These are phyloP conservation scores for Tetracladium maxilliforme DNA, from an alignment of 2,329 filamentous ascomycete species.

Conservation along the genomic window DNA sequence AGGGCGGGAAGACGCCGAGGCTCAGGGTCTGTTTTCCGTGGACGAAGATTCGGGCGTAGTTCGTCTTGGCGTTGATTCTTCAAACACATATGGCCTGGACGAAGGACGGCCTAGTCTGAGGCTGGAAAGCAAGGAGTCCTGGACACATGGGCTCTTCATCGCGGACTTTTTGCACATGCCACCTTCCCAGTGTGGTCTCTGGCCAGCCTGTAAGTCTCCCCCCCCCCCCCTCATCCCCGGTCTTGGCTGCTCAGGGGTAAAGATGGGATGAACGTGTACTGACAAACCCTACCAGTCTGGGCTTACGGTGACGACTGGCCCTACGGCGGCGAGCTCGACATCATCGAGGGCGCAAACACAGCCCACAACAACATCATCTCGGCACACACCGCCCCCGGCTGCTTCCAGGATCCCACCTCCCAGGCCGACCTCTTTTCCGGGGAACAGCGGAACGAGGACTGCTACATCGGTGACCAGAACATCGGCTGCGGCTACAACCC, in stretches of 20 bases:
- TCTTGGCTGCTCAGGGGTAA: neutral
- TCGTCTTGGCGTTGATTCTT: no score
- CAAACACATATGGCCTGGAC: no score
- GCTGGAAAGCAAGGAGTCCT: constrained; percentile 47
- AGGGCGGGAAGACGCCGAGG: no score
- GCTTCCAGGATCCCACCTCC: constrained; percentile 21
- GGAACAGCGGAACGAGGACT: constrained; percentile 22
- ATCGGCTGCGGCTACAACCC: constrained; percentile 16
- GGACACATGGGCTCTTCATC: constrained; percentile 53
- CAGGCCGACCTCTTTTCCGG: constrained; percentile 22
- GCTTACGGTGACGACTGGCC: constrained; percentile 45
- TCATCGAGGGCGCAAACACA: constrained; percentile 55
- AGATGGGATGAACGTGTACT: neutral
- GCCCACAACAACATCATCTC: constrained; percentile 45
- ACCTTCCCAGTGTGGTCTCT: constrained; percentile 51
- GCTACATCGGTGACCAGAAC: constrained; percentile 30
- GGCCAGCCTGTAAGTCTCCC: constrained; percentile 49
- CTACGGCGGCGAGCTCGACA: constrained; percentile 48
- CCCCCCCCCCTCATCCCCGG: no score
- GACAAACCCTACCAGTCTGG: constrained; percentile 27
- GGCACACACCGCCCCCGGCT: constrained; percentile 38
- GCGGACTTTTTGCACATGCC: constrained; percentile 65
- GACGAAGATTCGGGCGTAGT: no score
- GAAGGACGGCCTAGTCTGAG: constrained; percentile 45
- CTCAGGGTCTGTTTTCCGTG: no score